Percentiles rank a stretch among this genome's conserved stretches.
Conservation (phyloP, 2,329 filamentous ascomycete genomes). For the Cladosporium sp. region DNA sequence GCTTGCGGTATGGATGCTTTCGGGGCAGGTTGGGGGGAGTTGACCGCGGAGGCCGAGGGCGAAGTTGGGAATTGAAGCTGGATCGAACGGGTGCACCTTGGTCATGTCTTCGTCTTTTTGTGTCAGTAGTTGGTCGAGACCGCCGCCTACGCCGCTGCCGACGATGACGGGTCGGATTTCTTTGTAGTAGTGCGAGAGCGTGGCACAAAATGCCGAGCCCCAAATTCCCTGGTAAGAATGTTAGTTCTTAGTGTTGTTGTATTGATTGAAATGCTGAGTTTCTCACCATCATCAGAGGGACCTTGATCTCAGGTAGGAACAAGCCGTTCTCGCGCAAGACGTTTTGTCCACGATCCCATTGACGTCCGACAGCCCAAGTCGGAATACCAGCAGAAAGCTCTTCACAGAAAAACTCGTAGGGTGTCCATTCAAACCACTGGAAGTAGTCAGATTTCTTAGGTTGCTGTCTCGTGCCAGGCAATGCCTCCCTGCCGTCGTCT, state of each 20-base stretch:
- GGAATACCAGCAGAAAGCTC: conserved; percentile 89
- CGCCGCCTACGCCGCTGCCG: conserved; percentile 63
- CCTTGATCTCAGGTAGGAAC: conserved; percentile 75
- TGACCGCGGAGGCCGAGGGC: conserved; percentile 73
- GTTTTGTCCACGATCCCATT: conserved; percentile 69
- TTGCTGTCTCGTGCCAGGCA: conserved; percentile 36
- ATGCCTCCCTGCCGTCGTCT: conserved; percentile 25
- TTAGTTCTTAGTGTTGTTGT: conserved; percentile 1
- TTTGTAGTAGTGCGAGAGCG: conserved; percentile 91
- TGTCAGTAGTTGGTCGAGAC: conserved; percentile 75
- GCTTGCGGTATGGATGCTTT: conserved; percentile 64
- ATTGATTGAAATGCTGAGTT: not conserved
- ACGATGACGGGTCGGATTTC: conserved; percentile 82
- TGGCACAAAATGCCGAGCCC: conserved; percentile 94
- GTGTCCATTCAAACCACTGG: conserved; percentile 95
- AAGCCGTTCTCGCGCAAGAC: conserved; percentile 60
- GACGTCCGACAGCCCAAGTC: conserved; percentile 85
- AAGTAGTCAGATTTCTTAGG: conserved; percentile 72
- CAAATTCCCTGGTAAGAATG: conserved; percentile 64
- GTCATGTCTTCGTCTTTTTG: conserved; percentile 78
- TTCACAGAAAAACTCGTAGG: conserved; percentile 94
- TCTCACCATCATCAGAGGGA: conserved; percentile 67
- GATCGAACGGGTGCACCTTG: conserved; percentile 93
- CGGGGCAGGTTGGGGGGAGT: conserved; percentile 72
- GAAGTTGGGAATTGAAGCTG: conserved; percentile 86